A percentile compares a stretch with the other conserved stretches of the same genome.
Evolutionary conservation across 176 grass and related monocot genomes (phyloP).

Genomic region (Zea mays): Zm-B73-REFERENCE-NAM-5.0 NC_050105.1:149567501-149568000

Average conservation of each 20-base stretch:
- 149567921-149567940: slow-evolving; percentile 59
- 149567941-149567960: slow-evolving; percentile 16
- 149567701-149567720: slow-evolving; percentile 3
- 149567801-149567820: slow-evolving; percentile 16
- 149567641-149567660: slow-evolving; percentile 36
- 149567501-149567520: no score
- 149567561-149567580: no score
- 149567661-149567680: background rate
- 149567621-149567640: slow-evolving; percentile 46
- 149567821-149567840: slow-evolving; percentile 30
- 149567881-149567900: slow-evolving; percentile 73
- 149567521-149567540: no score
- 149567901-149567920: slow-evolving; percentile 86
- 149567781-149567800: slow-evolving; percentile 1
- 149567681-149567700: background rate
- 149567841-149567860: slow-evolving; percentile 44
- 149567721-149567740: background rate
- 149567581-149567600: no score
- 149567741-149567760: background rate
- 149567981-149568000: background rate
- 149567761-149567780: slow-evolving; percentile 35
- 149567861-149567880: slow-evolving; percentile 74
- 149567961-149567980: background rate
- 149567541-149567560: no score
- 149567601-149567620: slow-evolving; percentile 2